Evolutionary conservation across 2,329 filamentous ascomycete genomes (phyloP).

Genomic region (Diaporthe sp.): DNA sequence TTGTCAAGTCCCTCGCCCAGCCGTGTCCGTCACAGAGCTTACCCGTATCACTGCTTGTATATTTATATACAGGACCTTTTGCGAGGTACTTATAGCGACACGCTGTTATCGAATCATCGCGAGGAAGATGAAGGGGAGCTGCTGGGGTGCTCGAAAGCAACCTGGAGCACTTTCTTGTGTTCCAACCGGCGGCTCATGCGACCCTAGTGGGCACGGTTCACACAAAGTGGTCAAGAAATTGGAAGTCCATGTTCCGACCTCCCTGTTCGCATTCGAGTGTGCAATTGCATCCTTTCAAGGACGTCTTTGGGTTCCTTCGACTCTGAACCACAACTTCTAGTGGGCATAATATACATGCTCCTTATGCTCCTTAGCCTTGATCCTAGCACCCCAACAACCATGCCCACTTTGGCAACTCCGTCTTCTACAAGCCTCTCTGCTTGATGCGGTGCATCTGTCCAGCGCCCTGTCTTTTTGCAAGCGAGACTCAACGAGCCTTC

Average conservation of each 20-base stretch:
- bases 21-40: background rate
- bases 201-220: too few relatives aligned
- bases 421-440: background rate
- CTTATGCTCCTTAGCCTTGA: background rate
- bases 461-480: background rate
- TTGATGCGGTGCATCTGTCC: background rate
- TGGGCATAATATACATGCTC: conserved; percentile 8
- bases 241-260: too few relatives aligned
- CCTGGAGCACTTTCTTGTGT: too few relatives aligned
- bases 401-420: background rate
- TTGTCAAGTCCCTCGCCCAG: background rate
- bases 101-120: too few relatives aligned
- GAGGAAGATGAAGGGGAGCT: too few relatives aligned
- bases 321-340: background rate
- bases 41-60: background rate
- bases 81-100: too few relatives aligned
- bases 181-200: too few relatives aligned
- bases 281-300: background rate
- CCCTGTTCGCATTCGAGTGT: background rate
- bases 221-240: too few relatives aligned
- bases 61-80: too few relatives aligned
- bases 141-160: too few relatives aligned
- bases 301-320: background rate
- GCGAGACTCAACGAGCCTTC: background rate
- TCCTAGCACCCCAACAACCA: background rate